Evolutionary conservation across 78 protist genomes (phyloP).

Genomic region (Dictyostelium citrinum): DNA sequence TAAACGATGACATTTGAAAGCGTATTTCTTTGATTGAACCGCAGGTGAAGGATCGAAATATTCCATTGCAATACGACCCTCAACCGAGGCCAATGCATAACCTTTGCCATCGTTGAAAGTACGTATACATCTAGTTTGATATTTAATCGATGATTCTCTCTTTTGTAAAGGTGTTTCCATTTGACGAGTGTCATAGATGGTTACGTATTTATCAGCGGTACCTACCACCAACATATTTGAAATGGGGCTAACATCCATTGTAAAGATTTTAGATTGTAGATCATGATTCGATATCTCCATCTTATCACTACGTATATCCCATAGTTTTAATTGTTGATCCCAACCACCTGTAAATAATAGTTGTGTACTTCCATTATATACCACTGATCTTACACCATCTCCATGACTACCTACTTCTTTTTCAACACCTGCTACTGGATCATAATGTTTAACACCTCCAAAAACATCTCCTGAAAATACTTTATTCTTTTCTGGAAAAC

Average conservation of each 20-base stretch:
- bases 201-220: slow-evolving; percentile 80
- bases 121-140: slow-evolving; percentile 88
- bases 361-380: background rate
- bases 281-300: background rate
- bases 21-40: slow-evolving; percentile 84
- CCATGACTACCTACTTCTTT: slow-evolving; percentile 51
- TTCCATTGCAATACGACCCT: slow-evolving; percentile 95
- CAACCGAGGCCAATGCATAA: slow-evolving; percentile 89
- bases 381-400: slow-evolving; percentile 46
- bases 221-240: slow-evolving; percentile 77
- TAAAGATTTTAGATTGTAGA: slow-evolving; percentile 36
- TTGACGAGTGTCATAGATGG: slow-evolving; percentile 79
- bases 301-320: slow-evolving; percentile 86
- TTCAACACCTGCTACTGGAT: background rate
- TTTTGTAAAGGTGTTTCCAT: slow-evolving; percentile 81
- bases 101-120: slow-evolving; percentile 82
- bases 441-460: slow-evolving; percentile 14
- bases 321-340: slow-evolving; percentile 87
- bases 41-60: slow-evolving; percentile 83
- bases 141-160: slow-evolving; percentile 89
- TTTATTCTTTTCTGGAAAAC: slow-evolving; percentile 21
- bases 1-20: slow-evolving; percentile 96
- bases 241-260: slow-evolving; percentile 20
- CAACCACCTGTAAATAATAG: slow-evolving; percentile 86
- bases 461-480: slow-evolving; percentile 10